Percentiles rank a stretch among this genome's conserved stretches.
Evolutionary conservation across 257 asterid species (phyloP).

Genomic region (Lycium ferocissimum): DNA sequence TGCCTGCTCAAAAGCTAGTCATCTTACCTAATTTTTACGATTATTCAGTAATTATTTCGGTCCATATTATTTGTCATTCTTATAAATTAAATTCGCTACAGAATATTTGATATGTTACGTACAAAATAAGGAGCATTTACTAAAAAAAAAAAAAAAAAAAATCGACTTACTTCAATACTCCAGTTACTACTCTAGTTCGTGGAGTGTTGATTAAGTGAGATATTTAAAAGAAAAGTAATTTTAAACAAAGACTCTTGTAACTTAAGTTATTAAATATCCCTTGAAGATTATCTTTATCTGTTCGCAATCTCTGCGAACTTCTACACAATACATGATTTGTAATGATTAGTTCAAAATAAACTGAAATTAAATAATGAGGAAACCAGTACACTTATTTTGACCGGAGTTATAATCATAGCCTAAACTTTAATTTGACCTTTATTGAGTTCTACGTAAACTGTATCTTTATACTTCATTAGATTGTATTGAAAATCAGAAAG

Average conservation of each 20-base stretch:
- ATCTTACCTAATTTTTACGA: not conserved
- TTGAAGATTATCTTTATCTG: not conserved
- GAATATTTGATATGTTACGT: not conserved
- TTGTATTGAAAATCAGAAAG: not conserved
- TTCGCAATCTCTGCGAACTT: conserved; percentile 2
- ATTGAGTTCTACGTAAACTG: conserved; percentile 18
- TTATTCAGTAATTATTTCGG: not conserved
- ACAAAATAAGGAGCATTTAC: too few relatives aligned
- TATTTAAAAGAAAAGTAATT: not conserved
- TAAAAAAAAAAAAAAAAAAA: too few relatives aligned
- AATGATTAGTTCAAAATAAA: conserved; percentile 40
- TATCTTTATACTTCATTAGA: conserved; percentile 14
- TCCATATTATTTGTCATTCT: not conserved
- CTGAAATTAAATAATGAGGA: not conserved
- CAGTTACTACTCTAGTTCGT: not conserved
- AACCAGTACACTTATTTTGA: conserved; percentile 25
- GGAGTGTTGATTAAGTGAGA: not conserved
- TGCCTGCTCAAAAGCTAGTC: too few relatives aligned
- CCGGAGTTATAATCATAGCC: conserved; percentile 15
- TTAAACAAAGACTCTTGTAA: not conserved
- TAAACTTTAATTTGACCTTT: not conserved
- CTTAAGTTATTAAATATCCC: conserved; percentile 6
- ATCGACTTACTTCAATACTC: not conserved
- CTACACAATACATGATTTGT: conserved; percentile 33
- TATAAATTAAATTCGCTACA: not conserved